Evolutionary conservation across 2,329 filamentous ascomycete genomes (phyloP).

Genomic region (Claviceps fusiformis): DNA sequence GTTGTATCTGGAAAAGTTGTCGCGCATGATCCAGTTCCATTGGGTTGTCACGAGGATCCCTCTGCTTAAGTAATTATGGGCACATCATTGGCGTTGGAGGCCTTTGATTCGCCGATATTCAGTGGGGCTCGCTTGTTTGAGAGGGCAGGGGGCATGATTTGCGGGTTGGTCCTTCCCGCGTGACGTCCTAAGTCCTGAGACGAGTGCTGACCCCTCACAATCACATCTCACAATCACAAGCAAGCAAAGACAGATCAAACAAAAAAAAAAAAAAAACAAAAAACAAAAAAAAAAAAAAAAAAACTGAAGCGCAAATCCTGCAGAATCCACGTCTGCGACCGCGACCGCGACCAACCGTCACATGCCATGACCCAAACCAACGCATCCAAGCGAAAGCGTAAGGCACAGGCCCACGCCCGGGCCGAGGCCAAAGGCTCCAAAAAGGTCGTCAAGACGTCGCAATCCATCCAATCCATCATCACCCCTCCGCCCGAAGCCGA

Average conservation of each 20-base stretch:
- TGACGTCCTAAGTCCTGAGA: neutral
- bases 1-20: too few species aligned
- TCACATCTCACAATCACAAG: neutral
- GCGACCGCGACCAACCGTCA: neutral
- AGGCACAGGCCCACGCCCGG: slow-evolving; percentile 21
- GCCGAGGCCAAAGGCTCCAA: slow-evolving; percentile 18
- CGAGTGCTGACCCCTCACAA: too few species aligned
- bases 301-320: neutral
- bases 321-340: too few species aligned
- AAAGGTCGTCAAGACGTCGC: slow-evolving; percentile 25
- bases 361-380: slow-evolving; percentile 21
- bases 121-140: neutral
- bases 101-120: too few species aligned
- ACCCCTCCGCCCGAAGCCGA: slow-evolving; percentile 22
- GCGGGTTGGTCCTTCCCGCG: neutral
- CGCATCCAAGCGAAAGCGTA: slow-evolving; percentile 31
- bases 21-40: too few species aligned
- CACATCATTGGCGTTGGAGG: too few species aligned
- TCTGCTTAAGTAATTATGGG: too few species aligned
- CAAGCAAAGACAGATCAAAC: too few species aligned
- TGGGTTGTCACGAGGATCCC: too few species aligned
- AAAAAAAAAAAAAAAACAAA: too few species aligned
- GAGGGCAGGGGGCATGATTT: too few species aligned
- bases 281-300: neutral
- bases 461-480: slow-evolving; percentile 9